Percentiles rank a stretch among this genome's conserved stretches.
These are phyloP conservation scores for Jamesozyma hellenica DNA, from an alignment of 805 yeast genomes.

Conservation along the genomic window DNA sequence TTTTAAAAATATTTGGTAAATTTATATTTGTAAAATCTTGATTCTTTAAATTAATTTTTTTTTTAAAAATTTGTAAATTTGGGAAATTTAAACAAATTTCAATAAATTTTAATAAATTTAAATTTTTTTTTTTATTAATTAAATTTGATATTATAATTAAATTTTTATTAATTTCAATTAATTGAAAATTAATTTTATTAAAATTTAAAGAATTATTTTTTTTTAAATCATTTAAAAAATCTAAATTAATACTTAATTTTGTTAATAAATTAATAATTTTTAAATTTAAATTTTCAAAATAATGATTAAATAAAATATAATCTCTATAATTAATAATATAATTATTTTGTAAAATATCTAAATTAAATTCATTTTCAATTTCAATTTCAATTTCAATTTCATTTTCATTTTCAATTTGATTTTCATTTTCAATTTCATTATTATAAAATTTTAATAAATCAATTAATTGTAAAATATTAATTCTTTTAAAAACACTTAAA, in stretches of 20 bases:
- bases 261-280: constrained; percentile 9
- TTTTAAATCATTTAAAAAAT: constrained; percentile 10
- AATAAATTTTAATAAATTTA: constrained; percentile 15
- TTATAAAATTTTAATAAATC: constrained; percentile 10
- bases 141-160: neutral
- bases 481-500: constrained; percentile 21
- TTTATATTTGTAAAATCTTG: constrained; percentile 15
- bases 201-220: constrained; percentile 4
- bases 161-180: constrained; percentile 7
- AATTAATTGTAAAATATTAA: constrained; percentile 28
- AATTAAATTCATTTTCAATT: constrained; percentile 4
- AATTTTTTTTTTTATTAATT: constrained; percentile 9
- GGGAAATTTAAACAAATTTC: constrained; percentile 18
- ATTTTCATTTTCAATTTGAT: constrained; percentile 5
- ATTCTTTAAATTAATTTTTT: constrained; percentile 15
- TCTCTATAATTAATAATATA: constrained; percentile 27
- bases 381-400: no score
- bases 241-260: no score
- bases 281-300: constrained; percentile 18
- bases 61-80: constrained; percentile 3
- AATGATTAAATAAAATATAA: constrained; percentile 26
- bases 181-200: constrained; percentile 4
- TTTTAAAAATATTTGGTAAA: constrained; percentile 2
- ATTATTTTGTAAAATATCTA: constrained; percentile 21
- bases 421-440: constrained; percentile 4